Evolutionary conservation across 371 early-diverging fungal species (phyloP).

Genomic region (Umbelopsis sp.): DNA sequence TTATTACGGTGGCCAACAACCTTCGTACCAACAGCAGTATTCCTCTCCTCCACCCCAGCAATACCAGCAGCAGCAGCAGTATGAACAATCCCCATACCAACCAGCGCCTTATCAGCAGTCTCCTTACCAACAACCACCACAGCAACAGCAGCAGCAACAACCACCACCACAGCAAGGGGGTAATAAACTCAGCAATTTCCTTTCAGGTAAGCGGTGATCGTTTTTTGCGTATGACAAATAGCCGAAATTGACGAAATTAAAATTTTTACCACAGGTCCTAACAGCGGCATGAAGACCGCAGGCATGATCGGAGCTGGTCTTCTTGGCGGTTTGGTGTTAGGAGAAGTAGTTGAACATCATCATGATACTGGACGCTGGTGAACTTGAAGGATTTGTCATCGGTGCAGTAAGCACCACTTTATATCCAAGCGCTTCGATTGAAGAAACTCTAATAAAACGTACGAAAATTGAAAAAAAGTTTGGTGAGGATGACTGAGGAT

Average conservation of each 20-base stretch:
- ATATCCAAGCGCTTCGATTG: too few relatives aligned
- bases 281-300: slow-evolving; percentile 3
- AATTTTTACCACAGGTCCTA: neutral
- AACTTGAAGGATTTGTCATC: neutral
- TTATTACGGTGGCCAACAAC: neutral
- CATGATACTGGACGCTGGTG: slow-evolving; percentile 17
- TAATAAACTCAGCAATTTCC: neutral
- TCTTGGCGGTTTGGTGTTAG: neutral
- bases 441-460: too few relatives aligned
- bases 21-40: neutral
- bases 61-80: slow-evolving; percentile 1
- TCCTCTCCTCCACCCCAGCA: neutral
- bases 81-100: neutral
- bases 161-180: neutral
- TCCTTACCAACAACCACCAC: neutral
- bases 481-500: too few relatives aligned
- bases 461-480: too few relatives aligned
- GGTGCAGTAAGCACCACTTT: too few relatives aligned
- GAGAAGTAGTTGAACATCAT: slow-evolving; percentile 9
- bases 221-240: neutral
- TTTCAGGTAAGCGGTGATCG: neutral
- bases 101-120: neutral
- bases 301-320: neutral
- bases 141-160: neutral
- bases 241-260: neutral